Percentiles rank a stretch among this genome's conserved stretches.
Conservation (phyloP, 1,284 basidiomycete genomes). For the Laetiporus sulphureus region DNA sequence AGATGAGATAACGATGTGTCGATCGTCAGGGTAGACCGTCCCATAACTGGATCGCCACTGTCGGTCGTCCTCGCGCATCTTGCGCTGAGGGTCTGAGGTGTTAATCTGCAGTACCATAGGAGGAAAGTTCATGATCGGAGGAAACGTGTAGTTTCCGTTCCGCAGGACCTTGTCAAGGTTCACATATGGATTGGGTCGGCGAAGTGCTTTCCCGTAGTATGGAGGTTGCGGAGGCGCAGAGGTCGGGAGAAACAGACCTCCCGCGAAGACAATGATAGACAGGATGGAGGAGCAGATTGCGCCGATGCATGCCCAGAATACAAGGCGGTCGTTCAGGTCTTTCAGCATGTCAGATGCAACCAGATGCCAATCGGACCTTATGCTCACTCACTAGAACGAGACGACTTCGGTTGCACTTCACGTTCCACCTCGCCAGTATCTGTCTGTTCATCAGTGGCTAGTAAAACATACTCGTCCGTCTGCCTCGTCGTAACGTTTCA, state of each 20-base stretch:
- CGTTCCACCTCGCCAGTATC: too few relatives aligned
- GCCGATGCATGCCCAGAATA: constrained; percentile 9
- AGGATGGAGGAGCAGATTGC: constrained; percentile 9
- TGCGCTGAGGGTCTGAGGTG: constrained; percentile 5
- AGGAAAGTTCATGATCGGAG: constrained; percentile 14
- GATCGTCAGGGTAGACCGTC: constrained; percentile 14
- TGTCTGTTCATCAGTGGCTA: too few relatives aligned
- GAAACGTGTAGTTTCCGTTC: constrained; percentile 7
- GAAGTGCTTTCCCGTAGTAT: background rate
- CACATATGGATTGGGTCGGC: constrained; percentile 13
- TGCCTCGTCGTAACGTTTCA: too few relatives aligned
- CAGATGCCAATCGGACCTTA: too few relatives aligned
- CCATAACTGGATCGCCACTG: constrained; percentile 6
- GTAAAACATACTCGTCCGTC: too few relatives aligned
- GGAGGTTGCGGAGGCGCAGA: background rate
- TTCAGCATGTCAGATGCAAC: too few relatives aligned
- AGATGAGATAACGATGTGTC: constrained; percentile 8
- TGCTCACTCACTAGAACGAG: too few relatives aligned
- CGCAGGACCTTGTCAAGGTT: constrained; percentile 11
- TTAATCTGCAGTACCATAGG: constrained; percentile 11
- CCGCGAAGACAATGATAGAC: constrained; percentile 8
- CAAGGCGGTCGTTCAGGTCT: constrained; percentile 5
- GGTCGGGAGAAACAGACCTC: background rate
- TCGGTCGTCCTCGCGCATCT: constrained; percentile 10
- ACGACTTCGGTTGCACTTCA: too few relatives aligned